Conservation (phyloP, 2,329 filamentous ascomycete genomes). For the Fusarium foetens region DNA sequence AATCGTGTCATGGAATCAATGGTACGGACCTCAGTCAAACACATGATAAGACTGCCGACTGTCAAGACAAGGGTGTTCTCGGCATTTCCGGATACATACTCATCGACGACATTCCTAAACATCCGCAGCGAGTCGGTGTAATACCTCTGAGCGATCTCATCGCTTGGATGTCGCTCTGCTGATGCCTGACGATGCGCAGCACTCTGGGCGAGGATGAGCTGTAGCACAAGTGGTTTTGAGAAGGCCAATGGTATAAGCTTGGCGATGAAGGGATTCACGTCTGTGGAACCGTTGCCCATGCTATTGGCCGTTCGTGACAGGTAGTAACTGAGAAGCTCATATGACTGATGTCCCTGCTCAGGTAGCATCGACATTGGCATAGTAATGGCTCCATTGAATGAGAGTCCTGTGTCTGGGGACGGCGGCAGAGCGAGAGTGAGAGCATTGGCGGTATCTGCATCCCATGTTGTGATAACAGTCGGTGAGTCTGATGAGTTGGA, state of each 20-base stretch:
- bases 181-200: constrained; percentile 53
- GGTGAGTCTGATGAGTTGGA: constrained; percentile 37
- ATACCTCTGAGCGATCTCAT: constrained; percentile 50
- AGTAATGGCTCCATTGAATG: constrained; percentile 34
- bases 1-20: too few relatives aligned
- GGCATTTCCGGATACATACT: constrained; percentile 49
- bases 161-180: constrained; percentile 39
- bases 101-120: constrained; percentile 50
- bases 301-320: constrained; percentile 56
- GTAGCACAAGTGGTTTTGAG: constrained; percentile 56
- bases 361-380: constrained; percentile 47
- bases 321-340: constrained; percentile 59
- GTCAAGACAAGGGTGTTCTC: constrained; percentile 53
- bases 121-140: constrained; percentile 51
- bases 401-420: neutral
- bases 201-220: constrained; percentile 59
- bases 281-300: constrained; percentile 60
- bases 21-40: constrained; percentile 56
- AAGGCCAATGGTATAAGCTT: constrained; percentile 59
- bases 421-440: constrained; percentile 32
- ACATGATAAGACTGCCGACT: constrained; percentile 58
- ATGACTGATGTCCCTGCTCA: constrained; percentile 49
- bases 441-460: constrained; percentile 34
- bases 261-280: constrained; percentile 57
- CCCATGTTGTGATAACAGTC: constrained; percentile 16